Base-by-base conservation (phyloP, 2,329 filamentous ascomycete species). In the Gliomastix tumulicola region DNA sequence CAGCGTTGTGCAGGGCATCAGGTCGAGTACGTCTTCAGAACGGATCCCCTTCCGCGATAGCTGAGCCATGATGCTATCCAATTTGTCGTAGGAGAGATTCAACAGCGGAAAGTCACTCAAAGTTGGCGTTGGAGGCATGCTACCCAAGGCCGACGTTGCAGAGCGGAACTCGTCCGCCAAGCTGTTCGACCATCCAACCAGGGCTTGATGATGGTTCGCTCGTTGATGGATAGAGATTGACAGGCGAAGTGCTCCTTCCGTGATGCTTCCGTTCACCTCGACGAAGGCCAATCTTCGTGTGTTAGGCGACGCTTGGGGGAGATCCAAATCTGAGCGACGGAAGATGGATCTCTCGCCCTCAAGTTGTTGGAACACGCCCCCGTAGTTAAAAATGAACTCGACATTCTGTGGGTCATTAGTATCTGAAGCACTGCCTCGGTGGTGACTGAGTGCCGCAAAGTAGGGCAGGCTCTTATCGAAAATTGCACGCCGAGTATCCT, bases 31-130 rank as follows among this genome's bases (percentile, higher is more conserved):
- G 11, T 28, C 25, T 3, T 13, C n/a, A 28, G 25, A n/a, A 6
- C 10, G n/a, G 25, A 28, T 9, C 13, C 25, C 25, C n/a, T n/a
- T 28, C 10, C 13, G 25, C 3, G 17, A n/a, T 16, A 28, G 17
- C 6, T 16, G 25, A 13, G n/a, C 25, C 10, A 13, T n/a, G 3
- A 69, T 53, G 44, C 52, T 55, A 10, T 54, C 50, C 6, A 69
- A 46, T 6, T 58, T 60, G 8, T 63, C 59, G 37, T 65, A 62
- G 5, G 56, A 62, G 8, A 63, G 54, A 27, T 63, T 53, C 11
- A 69, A 48, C 30, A 63, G 55, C 3, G 63, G 63, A 5, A 68
- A 54, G 36, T 68, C 65, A 8, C 63, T 57, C 32, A 65, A 46
- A 7, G 65, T 67, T 13, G 65, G 49, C 32, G 62, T 57, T 7